These are phyloP conservation scores for Cytospora piceicola DNA, from an alignment of 2,329 filamentous ascomycete genomes.

Conservation along the genomic window DNA sequence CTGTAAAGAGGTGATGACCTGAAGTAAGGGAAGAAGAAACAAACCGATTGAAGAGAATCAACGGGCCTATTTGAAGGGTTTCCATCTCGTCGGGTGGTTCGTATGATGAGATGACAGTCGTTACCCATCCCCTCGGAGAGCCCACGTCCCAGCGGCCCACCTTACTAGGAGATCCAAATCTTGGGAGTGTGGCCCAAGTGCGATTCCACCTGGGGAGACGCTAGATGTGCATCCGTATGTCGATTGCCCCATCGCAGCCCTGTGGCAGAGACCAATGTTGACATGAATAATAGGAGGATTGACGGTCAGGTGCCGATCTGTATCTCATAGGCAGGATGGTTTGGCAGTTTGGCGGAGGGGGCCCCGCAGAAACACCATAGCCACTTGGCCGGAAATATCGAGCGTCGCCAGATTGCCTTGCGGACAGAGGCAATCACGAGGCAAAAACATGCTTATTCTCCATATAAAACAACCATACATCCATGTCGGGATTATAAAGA, in stretches of 20 bases:
- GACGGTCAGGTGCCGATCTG: constrained; percentile 22
- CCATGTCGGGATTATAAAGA: background rate
- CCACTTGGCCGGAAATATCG: constrained; percentile 6
- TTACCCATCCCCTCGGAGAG: constrained; percentile 3
- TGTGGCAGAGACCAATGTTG: background rate
- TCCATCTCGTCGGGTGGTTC: background rate
- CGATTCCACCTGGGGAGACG: constrained; percentile 4
- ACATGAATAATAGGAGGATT: constrained; percentile 27
- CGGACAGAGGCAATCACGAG: constrained; percentile 4
- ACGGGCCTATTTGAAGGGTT: constrained; percentile 19
- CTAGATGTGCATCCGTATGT: constrained; percentile 11
- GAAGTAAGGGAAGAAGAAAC: constrained; percentile 7
- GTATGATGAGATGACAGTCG: constrained; percentile 21
- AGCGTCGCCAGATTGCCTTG: constrained; percentile 5
- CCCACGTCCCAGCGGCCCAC: constrained; percentile 14
- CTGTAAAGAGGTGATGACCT: constrained; percentile 28
- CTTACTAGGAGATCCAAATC: constrained; percentile 21
- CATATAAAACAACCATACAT: constrained; percentile 11
- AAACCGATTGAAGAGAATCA: background rate
- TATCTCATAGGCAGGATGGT: constrained; percentile 20
- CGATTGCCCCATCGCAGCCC: background rate
- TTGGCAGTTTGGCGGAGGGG: background rate
- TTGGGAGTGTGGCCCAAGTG: constrained; percentile 8
- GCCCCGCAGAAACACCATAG: constrained; percentile 8
- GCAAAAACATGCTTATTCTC: constrained; percentile 23